phyloP scores from a whole-genome alignment of 768 basidiomycete genomes.

The Gymnopilus junonius region DNA sequence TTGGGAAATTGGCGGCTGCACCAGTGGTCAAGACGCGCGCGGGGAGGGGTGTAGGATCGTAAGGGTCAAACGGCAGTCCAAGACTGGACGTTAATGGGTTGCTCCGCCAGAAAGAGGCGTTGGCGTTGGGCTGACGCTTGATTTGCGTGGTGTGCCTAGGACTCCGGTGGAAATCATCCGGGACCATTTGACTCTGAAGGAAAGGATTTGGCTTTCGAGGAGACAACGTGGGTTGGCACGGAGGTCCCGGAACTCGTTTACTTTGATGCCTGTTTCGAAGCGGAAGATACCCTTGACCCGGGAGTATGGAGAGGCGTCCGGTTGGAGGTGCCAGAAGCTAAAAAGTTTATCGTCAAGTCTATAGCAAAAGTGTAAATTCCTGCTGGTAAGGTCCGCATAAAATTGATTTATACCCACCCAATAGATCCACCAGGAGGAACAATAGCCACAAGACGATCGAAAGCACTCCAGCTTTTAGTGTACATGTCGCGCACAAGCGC shows the following conservation, averaged over 20 bases:
- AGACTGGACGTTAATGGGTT: slow-evolving; percentile 45
- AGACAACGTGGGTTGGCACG: slow-evolving; percentile 89
- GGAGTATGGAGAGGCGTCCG: slow-evolving; percentile 73
- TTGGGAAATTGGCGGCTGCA: slow-evolving; percentile 84
- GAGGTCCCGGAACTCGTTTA: slow-evolving; percentile 86
- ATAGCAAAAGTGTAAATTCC: slow-evolving; percentile 1
- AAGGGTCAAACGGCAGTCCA: slow-evolving; percentile 79
- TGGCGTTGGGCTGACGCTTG: slow-evolving; percentile 37
- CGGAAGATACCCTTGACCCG: slow-evolving; percentile 87
- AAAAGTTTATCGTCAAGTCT: slow-evolving; percentile 94
- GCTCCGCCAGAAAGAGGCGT: slow-evolving; percentile 34
- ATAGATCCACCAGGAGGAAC: slow-evolving; percentile 92
- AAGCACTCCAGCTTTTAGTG: slow-evolving; percentile 92
- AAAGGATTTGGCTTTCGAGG: slow-evolving; percentile 79
- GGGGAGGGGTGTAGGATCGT: slow-evolving; percentile 71
- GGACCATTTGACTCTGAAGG: slow-evolving; percentile 84
- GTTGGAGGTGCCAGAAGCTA: slow-evolving; percentile 87
- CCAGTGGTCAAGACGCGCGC: slow-evolving; percentile 72
- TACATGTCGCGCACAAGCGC: slow-evolving; percentile 90
- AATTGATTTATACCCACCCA: slow-evolving; percentile 56
- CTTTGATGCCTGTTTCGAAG: slow-evolving; percentile 88
- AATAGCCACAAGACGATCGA: slow-evolving; percentile 85
- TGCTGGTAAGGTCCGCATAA: not conserved
- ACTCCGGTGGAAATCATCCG: slow-evolving; percentile 72
- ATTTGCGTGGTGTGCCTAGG: slow-evolving; percentile 50